phyloP scores from a whole-genome alignment of 2,329 filamentous ascomycete genomes.

The Fusarium sp. region DNA sequence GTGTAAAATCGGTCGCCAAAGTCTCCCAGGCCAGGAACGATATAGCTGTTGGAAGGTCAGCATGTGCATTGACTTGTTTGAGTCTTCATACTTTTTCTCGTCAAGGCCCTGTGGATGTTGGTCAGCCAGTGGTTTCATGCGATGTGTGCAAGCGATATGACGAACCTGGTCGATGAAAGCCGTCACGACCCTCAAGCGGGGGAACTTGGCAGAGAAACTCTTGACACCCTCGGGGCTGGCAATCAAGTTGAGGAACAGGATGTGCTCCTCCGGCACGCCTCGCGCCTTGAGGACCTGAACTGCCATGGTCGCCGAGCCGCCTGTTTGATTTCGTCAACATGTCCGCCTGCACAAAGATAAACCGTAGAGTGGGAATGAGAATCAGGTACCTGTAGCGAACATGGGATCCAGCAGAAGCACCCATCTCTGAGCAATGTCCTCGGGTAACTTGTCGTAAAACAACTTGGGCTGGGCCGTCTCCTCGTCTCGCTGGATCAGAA shows the following conservation, averaged over 20 bases:
- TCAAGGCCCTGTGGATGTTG: constrained; percentile 71
- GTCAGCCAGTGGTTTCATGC: constrained; percentile 31
- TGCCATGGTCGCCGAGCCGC: constrained; percentile 95
- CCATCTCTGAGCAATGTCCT: constrained; percentile 92
- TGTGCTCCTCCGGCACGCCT: constrained; percentile 93
- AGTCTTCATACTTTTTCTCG: constrained; percentile 81
- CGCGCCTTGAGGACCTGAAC: constrained; percentile 89
- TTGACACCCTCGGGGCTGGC: constrained; percentile 93
- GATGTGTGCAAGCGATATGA: constrained; percentile 15
- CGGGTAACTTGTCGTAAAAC: constrained; percentile 97
- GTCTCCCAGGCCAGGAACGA: constrained; percentile 90
- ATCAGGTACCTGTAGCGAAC: constrained; percentile 84
- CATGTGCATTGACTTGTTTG: constrained; percentile 18
- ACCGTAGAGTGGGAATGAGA: background rate
- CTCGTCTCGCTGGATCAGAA: constrained; percentile 95
- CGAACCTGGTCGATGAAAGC: constrained; percentile 86
- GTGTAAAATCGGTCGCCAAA: constrained; percentile 98
- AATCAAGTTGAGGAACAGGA: constrained; percentile 95
- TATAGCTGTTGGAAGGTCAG: constrained; percentile 73
- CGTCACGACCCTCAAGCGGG: constrained; percentile 88
- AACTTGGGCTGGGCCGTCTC: constrained; percentile 91
- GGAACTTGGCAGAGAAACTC: constrained; percentile 88
- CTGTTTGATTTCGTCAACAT: constrained; percentile 53
- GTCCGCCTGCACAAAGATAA: background rate
- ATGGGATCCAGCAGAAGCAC: constrained; percentile 96